Conservation (phyloP, 768 basidiomycete genomes). For the Hypholoma fasciculare region DNA sequence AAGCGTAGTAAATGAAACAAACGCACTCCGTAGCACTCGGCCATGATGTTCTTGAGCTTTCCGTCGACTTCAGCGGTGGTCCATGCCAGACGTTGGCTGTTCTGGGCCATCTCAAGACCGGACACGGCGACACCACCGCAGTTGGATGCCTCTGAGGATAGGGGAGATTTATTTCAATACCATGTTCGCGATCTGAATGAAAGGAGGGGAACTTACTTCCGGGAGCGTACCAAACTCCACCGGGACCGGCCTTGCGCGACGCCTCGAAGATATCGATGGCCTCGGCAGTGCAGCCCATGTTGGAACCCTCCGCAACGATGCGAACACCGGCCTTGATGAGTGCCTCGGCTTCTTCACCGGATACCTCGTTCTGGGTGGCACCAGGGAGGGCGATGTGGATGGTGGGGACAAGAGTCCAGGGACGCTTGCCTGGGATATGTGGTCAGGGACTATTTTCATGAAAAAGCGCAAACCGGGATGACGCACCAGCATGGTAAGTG, state of each 20-base stretch:
- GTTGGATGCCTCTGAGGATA: conserved; percentile 49
- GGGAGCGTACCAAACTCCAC: conserved; percentile 69
- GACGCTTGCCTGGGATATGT: conserved; percentile 44
- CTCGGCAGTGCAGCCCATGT: conserved; percentile 76
- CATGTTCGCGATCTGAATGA: neutral
- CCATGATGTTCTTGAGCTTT: conserved; percentile 73
- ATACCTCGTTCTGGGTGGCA: conserved; percentile 74
- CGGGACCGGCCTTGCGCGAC: conserved; percentile 48
- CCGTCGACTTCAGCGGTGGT: conserved; percentile 60
- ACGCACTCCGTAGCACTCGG: conserved; percentile 52
- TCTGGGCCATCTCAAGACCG: conserved; percentile 81
- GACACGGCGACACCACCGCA: conserved; percentile 79
- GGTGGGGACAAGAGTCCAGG: conserved; percentile 66
- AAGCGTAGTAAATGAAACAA: neutral
- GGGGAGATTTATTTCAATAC: conserved; percentile 3
- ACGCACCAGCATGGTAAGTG: conserved; percentile 47
- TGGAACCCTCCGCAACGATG: conserved; percentile 76
- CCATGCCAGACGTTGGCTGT: conserved; percentile 69
- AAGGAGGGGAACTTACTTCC: conserved; percentile 48
- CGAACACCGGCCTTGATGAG: conserved; percentile 67
- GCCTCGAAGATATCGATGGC: conserved; percentile 73
- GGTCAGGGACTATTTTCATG: neutral
- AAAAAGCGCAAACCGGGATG: neutral
- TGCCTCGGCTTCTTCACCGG: conserved; percentile 66
- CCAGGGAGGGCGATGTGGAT: conserved; percentile 71